phyloP scores from a whole-genome alignment of 345 rosid species.

The Eucalyptus regnans region DNA sequence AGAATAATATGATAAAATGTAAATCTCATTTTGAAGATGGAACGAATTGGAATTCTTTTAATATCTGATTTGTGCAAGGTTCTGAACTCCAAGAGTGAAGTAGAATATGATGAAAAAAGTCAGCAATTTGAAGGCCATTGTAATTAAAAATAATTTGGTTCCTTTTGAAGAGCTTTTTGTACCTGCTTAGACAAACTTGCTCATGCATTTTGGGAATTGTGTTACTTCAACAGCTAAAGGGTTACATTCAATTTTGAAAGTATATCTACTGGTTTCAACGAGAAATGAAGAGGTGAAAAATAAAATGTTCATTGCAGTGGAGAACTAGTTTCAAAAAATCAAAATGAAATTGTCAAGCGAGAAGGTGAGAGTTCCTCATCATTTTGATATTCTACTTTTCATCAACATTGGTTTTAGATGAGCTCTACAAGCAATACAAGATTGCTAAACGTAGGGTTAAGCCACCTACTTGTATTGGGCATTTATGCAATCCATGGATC shows the following conservation, averaged over 20 bases:
- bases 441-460: background rate
- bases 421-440: rapidly evolving
- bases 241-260: background rate
- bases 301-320: background rate
- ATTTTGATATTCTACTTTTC: background rate
- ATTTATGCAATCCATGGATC: rapidly evolving
- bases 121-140: background rate
- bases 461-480: background rate
- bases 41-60: background rate
- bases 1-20: background rate
- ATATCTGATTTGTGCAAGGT: background rate
- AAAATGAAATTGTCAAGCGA: rapidly evolving
- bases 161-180: background rate
- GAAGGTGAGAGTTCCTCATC: background rate
- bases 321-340: background rate
- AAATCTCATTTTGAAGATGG: background rate
- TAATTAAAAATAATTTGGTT: background rate
- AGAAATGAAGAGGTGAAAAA: background rate
- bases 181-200: background rate
- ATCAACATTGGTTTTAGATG: background rate
- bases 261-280: background rate
- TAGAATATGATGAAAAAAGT: background rate
- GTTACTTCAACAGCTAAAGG: background rate
- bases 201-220: background rate
- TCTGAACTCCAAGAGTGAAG: background rate